Evolutionary conservation across 768 basidiomycete species (phyloP).

Genomic region (Strobilomyces dryophilus): DNA sequence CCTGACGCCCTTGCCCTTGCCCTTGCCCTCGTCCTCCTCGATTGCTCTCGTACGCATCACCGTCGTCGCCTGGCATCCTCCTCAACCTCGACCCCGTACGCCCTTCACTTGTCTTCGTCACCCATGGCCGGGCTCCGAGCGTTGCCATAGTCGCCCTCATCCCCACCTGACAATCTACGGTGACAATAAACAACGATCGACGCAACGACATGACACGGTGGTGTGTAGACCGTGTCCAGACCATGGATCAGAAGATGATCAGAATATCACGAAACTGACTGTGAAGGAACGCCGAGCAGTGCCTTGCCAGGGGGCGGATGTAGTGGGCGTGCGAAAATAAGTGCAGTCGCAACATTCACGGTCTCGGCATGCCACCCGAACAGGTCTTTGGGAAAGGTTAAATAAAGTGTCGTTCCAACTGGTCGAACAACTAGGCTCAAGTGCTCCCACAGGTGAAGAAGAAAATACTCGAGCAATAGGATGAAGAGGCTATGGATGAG

Average conservation of each 20-base stretch:
- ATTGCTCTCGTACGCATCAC: too few relatives aligned
- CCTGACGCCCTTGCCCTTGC: too few relatives aligned
- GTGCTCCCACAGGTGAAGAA: constrained; percentile 99
- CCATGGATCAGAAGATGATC: constrained; percentile 61
- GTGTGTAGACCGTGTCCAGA: too few relatives aligned
- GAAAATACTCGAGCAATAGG: constrained; percentile 98
- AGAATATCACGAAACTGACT: constrained; percentile 82
- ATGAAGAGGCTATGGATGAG: constrained; percentile 67
- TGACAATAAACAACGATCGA: too few relatives aligned
- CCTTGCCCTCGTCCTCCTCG: too few relatives aligned
- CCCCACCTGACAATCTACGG: too few relatives aligned
- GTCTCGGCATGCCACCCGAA: constrained; percentile 93
- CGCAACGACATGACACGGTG: too few relatives aligned
- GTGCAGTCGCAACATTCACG: constrained; percentile 92
- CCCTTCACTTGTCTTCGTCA: too few relatives aligned
- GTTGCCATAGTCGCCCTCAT: too few relatives aligned
- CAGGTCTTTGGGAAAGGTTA: constrained; percentile 44
- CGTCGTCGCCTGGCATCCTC: too few relatives aligned
- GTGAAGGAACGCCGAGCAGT: constrained; percentile 94
- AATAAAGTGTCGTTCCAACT: constrained; percentile 48
- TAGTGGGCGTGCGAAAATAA: constrained; percentile 83
- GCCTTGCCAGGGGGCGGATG: constrained; percentile 89
- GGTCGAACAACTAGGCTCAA: constrained; percentile 84
- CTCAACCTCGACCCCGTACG: too few relatives aligned
- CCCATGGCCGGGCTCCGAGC: too few relatives aligned